Evolutionary conservation across 2,329 filamentous ascomycete genomes (phyloP).

Genomic region (Aspergillus novofumigatus): DNA sequence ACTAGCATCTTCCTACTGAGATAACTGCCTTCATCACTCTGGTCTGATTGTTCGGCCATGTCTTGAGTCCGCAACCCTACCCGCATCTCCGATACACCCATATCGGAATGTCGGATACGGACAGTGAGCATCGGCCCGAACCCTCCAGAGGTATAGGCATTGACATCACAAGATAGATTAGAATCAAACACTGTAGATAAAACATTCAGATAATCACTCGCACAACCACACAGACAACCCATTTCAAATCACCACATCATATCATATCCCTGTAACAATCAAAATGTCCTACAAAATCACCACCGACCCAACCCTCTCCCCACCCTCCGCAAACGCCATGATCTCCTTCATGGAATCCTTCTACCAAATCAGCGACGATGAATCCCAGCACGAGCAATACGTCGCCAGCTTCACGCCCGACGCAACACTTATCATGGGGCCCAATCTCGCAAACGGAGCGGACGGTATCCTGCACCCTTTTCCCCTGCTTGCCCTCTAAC

Average conservation of each 20-base stretch:
- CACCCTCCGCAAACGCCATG: slow-evolving; percentile 21
- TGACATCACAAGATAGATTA: slow-evolving; percentile 2
- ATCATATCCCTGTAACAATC: neutral
- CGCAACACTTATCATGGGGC: slow-evolving; percentile 37
- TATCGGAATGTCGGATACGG: slow-evolving; percentile 10
- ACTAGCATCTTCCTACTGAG: neutral
- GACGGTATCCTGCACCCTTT: slow-evolving; percentile 26
- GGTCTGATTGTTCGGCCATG: neutral
- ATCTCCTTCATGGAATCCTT: slow-evolving; percentile 34
- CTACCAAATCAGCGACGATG: slow-evolving; percentile 34
- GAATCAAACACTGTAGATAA: neutral
- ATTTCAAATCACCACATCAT: neutral
- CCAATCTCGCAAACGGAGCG: slow-evolving; percentile 29
- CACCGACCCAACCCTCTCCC: slow-evolving; percentile 21
- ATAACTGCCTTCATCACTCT: neutral
- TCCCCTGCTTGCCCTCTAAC: too few species aligned
- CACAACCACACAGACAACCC: neutral
- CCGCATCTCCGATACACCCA: neutral
- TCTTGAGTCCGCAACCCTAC: neutral
- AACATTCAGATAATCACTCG: neutral
- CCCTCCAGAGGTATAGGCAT: neutral
- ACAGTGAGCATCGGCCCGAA: slow-evolving; percentile 13
- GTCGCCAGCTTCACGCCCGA: slow-evolving; percentile 30
- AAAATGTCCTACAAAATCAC: slow-evolving; percentile 34
- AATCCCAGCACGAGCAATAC: slow-evolving; percentile 33